Base-by-base conservation (phyloP, 352 stramenopile genomes). In the Phytophthora lateralis region DNA sequence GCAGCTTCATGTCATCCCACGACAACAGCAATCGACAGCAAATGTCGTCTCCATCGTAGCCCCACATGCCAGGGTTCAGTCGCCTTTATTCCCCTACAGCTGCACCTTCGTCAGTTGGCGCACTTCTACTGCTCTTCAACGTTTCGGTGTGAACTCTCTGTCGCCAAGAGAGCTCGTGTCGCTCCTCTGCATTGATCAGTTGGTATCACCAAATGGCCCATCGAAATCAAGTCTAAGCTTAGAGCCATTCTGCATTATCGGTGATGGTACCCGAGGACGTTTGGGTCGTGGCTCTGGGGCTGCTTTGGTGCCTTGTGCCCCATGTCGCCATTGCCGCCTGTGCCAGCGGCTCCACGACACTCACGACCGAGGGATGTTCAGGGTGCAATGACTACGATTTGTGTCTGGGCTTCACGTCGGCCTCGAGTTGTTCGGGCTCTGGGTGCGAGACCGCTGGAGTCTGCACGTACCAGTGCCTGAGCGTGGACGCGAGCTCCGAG, bases 381-480 rank as follows among this genome's bases (percentile, higher is more conserved):
- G 66, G 48, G 2, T 74, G 66, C 46, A 48, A 41, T 17, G 49
- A 65, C 24, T 70, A 59, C 34, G 62, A 62, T 9, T 57, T 69
- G 50, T 74, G 66, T 52, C 32, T 65, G 17, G 66, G 62, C 8
- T 74, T 60, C 54, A 53, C 53, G 49, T 61, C 61, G 4, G 54
- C 35, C 14, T 52, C 53, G 34, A 65, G 52, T 38, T 74, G 66
- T 39, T 60, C 61, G 2, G 60, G 66, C 5, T 70, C 66, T 30
- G 51, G 29, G 3, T 74, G 60, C 27, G 45, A 67, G 54, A 68
- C 61, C 6, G 30, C 51, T 6, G 59, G 48, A 24, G 39, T 18
- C 27, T 73, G 65, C 61, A 71, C 61, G 0, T 74, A 71, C 61
- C 24, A 71, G 48, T 74, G 66, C 43, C 18, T 71, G 27, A 47